These are phyloP conservation scores for Dryas alaskensis DNA, from an alignment of 306 rosid genomes.

Conservation along the genomic window DNA sequence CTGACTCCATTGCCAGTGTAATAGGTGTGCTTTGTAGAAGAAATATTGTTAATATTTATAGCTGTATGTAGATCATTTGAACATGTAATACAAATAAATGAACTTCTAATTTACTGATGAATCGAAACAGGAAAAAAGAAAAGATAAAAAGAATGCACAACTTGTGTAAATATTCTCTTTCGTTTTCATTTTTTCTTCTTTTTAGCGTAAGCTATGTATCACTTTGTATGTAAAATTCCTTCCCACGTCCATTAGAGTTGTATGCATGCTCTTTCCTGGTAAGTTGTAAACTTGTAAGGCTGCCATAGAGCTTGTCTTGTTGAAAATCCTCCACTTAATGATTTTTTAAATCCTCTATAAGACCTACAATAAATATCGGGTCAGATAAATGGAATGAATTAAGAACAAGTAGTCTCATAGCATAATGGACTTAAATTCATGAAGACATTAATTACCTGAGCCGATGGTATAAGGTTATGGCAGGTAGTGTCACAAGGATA, in stretches of 20 bases:
- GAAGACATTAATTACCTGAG: conserved; percentile 28
- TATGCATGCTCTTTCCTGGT: no score
- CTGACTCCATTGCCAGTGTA: no score
- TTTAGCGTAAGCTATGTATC: not conserved
- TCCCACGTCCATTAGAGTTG: no score
- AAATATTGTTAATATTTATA: no score
- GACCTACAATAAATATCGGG: not conserved
- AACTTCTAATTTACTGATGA: not conserved
- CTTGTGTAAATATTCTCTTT: not conserved
- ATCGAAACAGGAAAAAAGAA: not conserved
- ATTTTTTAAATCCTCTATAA: not conserved
- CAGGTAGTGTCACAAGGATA: conserved; percentile 88
- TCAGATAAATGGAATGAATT: not conserved
- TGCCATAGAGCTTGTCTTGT: not conserved
- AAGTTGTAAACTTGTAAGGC: not conserved
- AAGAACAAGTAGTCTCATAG: not conserved
- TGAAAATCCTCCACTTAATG: not conserved
- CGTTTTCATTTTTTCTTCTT: not conserved
- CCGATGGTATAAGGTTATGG: conserved; percentile 60
- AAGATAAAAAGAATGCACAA: no score
- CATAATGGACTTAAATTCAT: not conserved
- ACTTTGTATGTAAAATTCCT: not conserved
- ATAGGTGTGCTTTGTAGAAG: no score
- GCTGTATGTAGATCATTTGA: no score
- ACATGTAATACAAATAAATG: not conserved